Base-by-base conservation (phyloP, 1,139 yeast genomes). In the Yamadazyma epiphylla region DNA sequence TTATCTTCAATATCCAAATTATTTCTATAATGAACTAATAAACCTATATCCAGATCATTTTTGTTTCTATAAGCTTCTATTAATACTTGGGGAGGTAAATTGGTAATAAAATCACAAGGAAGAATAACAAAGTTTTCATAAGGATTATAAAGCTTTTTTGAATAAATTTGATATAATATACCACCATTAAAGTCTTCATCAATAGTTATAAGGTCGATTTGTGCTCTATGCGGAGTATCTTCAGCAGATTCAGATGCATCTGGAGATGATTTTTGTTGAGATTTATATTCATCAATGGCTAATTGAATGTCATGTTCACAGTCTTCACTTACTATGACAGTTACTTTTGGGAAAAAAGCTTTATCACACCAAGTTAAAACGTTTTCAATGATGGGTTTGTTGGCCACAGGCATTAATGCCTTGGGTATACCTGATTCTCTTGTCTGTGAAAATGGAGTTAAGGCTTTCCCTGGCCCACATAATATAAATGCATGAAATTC, bases 91-190 rank as follows among this genome's bases (percentile, higher is more conserved):
- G 98, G 96, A 4, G 96, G 95, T 25, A 89, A 66, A 53, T 89
- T 89, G 4, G 97, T 87, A 29, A 91, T 68, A 48, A 91, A 84
- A 56, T 94, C 98, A 61, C 97, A 89, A 4, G 98, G 96, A 38
- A 94, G 60, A 24, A 91, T 57, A 13, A 88, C 86, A 49, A 87
- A 81, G 50, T 85, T 46, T 31, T 49, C 39, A 26, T 39, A 44
- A n/a, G 48, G 38, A 76, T 29, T 52, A 36, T 58, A 45, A 33
- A 64, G 52, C 35, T 58, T 48, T 22, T 38, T 26, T 62, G 73
- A 64, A 45, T 79, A 57, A 32, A 74, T 64, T 19, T 69, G 64
- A 32, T 51, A 45, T 22, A 88, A 53, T 23, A 80, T 63, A 33
- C 73, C 79, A n/a, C 95, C 95, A 16, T 86, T 78, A 15, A 68